Base-by-base conservation (phyloP, 1,284 basidiomycete genomes). In the Trametes hirsuta region DNA sequence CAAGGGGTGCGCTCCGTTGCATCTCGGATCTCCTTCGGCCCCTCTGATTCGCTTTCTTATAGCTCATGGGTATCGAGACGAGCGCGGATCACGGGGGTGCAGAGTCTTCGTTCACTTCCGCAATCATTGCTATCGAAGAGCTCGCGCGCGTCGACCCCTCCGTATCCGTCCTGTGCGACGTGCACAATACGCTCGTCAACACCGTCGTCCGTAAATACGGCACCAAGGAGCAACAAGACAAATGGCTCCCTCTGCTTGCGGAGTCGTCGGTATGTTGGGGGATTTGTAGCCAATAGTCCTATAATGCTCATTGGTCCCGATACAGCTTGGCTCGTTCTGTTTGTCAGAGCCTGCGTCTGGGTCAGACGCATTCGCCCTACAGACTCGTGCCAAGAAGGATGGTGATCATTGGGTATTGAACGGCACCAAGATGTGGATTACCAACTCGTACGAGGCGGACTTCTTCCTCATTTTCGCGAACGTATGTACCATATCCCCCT, bases 341-440 rank as follows among this genome's bases (percentile, higher is more conserved):
- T 80, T 99, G 12, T 97, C 95, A 1, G 97, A 99, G 75, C 82
- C 95, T 3, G 89, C 86, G 0, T 95, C 95, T 12, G 97, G 97
- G 5, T 97, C 95, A 10, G 97, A 99, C 73, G 97, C 97, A 0
- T 99, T 99, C 72, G 95, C 95, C 0, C 82, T 99, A 54, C 94
- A 97, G 76, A 97, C 97, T 2, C 90, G 91, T 12, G 94, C 95
- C 37, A 90, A 84, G 76, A 94, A 93, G 74, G 91, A 94, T 62
- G 89, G 89, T 22, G 86, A 90, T 70, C 77, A 92, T 67, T 98
- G 90, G 83, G 81, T 94, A 35, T 75, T 98, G 63, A 97, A 96
- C 70, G 97, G 97, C 39, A 93, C 92, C 66, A 99, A 99, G 83
- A 97, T 98, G 95, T 99, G 97, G 97, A 99, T 99, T 71, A 98